phyloP scores from a whole-genome alignment of 305 asterid genomes.

The Ilex paraguariensis region DNA sequence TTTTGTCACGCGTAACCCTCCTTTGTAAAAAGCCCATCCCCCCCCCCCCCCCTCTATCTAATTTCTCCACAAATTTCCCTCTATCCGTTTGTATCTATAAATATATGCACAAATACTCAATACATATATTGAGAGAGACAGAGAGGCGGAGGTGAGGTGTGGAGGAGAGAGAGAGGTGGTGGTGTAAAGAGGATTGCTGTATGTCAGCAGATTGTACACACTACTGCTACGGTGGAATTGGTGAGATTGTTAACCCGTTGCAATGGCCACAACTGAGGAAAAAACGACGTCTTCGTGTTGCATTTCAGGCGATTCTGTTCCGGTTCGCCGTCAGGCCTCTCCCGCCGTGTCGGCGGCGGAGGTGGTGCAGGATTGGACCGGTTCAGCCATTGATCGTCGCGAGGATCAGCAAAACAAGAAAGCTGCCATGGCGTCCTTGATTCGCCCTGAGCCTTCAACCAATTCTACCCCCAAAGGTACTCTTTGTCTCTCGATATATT shows the following conservation, averaged over 20 bases:
- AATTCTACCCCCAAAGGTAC: neutral
- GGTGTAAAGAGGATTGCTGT: constrained; percentile 1
- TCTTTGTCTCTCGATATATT: neutral
- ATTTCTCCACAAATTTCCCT: no score
- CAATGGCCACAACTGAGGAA: neutral
- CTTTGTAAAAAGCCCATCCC: no score
- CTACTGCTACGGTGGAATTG: neutral
- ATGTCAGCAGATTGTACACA: neutral
- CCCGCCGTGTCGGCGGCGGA: neutral
- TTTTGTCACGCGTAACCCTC: no score
- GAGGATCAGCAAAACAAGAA: neutral
- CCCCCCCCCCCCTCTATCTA: no score
- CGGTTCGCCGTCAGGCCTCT: neutral
- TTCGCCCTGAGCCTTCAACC: neutral
- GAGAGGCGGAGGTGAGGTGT: neutral
- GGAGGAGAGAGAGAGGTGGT: neutral
- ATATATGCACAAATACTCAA: no score
- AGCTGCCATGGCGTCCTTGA: neutral
- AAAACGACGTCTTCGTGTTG: neutral
- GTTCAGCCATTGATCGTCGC: neutral
- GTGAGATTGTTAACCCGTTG: neutral
- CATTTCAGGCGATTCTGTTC: neutral
- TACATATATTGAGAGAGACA: no score
- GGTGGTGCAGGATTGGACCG: neutral
- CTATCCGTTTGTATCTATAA: no score